Conservation (phyloP, 1,284 basidiomycete genomes). For the Pulveroboletus sp. region DNA sequence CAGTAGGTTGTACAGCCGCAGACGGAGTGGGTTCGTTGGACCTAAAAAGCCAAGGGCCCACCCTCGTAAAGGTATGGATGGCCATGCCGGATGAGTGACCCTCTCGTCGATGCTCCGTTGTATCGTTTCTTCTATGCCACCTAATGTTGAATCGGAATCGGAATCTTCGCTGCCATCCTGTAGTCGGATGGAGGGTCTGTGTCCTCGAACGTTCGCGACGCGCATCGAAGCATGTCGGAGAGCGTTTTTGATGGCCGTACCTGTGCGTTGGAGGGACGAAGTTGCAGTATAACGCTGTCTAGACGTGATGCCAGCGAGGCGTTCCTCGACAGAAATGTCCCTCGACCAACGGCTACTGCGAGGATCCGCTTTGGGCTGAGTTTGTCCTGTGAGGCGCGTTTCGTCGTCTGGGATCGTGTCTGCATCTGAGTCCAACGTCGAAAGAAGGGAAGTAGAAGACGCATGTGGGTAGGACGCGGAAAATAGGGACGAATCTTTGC, state of each 20-base stretch:
- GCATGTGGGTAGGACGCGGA: constrained; percentile 44
- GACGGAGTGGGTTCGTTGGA: constrained; percentile 63
- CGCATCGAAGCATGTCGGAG: constrained; percentile 75
- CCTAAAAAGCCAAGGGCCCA: constrained; percentile 80
- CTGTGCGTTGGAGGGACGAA: constrained; percentile 60
- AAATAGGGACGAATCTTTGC: constrained; percentile 33
- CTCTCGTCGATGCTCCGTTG: constrained; percentile 39
- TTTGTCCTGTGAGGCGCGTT: constrained; percentile 52
- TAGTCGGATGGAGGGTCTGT: constrained; percentile 59
- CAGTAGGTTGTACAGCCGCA: constrained; percentile 66
- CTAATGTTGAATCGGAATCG: constrained; percentile 7
- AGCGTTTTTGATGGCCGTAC: constrained; percentile 56
- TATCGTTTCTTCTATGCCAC: constrained; percentile 29
- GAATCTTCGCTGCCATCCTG: constrained; percentile 50
- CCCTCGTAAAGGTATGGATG: constrained; percentile 67
- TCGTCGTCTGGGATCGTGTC: constrained; percentile 56
- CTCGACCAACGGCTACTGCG: constrained; percentile 29
- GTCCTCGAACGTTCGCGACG: constrained; percentile 79
- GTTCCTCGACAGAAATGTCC: constrained; percentile 42
- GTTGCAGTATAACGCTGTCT: constrained; percentile 46
- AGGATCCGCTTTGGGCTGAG: constrained; percentile 30
- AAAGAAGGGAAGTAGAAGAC: constrained; percentile 55
- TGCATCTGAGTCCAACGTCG: constrained; percentile 42
- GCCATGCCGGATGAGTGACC: constrained; percentile 20
- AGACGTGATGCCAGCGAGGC: constrained; percentile 39